phyloP scores from a whole-genome alignment of 352 stramenopile species.

The Phytopythium litorale region DNA sequence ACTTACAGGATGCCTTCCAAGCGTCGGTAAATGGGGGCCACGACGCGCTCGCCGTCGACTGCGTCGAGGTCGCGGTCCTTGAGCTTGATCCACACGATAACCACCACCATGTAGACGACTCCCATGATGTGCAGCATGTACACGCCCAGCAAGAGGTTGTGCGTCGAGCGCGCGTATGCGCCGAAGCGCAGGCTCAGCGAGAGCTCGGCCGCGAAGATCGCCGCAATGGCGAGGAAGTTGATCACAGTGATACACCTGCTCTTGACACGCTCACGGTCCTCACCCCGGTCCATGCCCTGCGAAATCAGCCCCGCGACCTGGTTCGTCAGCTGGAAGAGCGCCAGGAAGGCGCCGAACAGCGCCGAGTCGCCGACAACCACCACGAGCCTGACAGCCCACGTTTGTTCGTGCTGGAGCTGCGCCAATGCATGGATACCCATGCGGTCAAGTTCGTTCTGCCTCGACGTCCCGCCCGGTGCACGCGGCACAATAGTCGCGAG shows the following conservation, averaged over 20 bases:
- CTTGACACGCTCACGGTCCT: slow-evolving; percentile 15
- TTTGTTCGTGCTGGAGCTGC: slow-evolving; percentile 26
- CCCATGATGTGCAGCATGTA: slow-evolving; percentile 32
- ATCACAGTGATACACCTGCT: slow-evolving; percentile 24
- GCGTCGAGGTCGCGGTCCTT: slow-evolving; percentile 43
- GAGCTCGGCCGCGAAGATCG: slow-evolving; percentile 32
- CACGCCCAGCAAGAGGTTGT: slow-evolving; percentile 29
- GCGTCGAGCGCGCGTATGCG: slow-evolving; percentile 21
- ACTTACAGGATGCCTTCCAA: slow-evolving; percentile 58
- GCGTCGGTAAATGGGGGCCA: slow-evolving; percentile 50
- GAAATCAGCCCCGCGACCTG: slow-evolving; percentile 34
- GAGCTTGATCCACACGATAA: slow-evolving; percentile 34
- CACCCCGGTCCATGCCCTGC: slow-evolving; percentile 38
- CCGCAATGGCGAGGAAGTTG: slow-evolving; percentile 19
- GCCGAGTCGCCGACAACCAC: slow-evolving; percentile 34
- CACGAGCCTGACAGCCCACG: slow-evolving; percentile 28
- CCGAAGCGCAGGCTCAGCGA: slow-evolving; percentile 26
- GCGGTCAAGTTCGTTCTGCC: slow-evolving; percentile 20
- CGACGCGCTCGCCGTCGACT: slow-evolving; percentile 35
- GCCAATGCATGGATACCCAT: slow-evolving; percentile 30
- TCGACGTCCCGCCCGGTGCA: background rate
- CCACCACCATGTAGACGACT: slow-evolving; percentile 31
- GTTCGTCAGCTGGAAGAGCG: slow-evolving; percentile 40
- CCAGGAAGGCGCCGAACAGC: slow-evolving; percentile 32
- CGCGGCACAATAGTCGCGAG: slow-evolving; percentile 34